Percentiles rank a stretch among this genome's conserved stretches.
Evolutionary conservation across 441 rosid genomes (phyloP).

Genomic region (Populus hybrid): DNA sequence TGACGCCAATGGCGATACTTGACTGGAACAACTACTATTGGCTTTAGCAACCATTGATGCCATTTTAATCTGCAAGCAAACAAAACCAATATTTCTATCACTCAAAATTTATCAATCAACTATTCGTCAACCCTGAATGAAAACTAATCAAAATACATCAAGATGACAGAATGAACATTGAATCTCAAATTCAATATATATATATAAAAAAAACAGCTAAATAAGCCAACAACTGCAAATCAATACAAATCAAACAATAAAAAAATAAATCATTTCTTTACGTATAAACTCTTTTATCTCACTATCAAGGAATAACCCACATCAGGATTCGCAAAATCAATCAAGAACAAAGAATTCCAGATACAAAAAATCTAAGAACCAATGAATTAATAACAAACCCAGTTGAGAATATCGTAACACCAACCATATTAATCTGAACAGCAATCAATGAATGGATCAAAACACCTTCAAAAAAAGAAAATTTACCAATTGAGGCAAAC

Average conservation of each 20-base stretch:
- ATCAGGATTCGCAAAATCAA: slow-evolving; percentile 25
- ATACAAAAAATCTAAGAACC: slow-evolving; percentile 13
- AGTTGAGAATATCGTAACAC: slow-evolving; percentile 4
- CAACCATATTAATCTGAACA: slow-evolving; percentile 13
- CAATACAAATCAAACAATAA: slow-evolving; percentile 9
- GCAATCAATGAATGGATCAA: slow-evolving; percentile 34
- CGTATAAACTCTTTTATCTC: slow-evolving; percentile 11
- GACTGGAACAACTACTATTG: slow-evolving; percentile 35
- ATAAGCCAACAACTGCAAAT: slow-evolving; percentile 20
- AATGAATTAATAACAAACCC: slow-evolving; percentile 28
- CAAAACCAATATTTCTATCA: neutral
- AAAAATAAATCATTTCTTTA: neutral
- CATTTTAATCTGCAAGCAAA: slow-evolving; percentile 48
- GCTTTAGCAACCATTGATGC: slow-evolving; percentile 60
- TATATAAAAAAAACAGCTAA: slow-evolving; percentile 7
- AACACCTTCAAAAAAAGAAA: slow-evolving; percentile 4
- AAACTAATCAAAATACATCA: slow-evolving; percentile 9
- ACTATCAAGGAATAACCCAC: slow-evolving; percentile 21
- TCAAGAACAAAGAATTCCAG: slow-evolving; percentile 5
- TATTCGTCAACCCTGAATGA: slow-evolving; percentile 8
- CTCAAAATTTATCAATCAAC: slow-evolving; percentile 20
- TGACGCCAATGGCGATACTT: slow-evolving; percentile 42
- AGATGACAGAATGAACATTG: neutral
- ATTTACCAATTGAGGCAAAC: neutral
- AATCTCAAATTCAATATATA: neutral